These are phyloP conservation scores for Boletus patriciae DNA, from an alignment of 768 basidiomycete genomes.

Conservation along the genomic window DNA sequence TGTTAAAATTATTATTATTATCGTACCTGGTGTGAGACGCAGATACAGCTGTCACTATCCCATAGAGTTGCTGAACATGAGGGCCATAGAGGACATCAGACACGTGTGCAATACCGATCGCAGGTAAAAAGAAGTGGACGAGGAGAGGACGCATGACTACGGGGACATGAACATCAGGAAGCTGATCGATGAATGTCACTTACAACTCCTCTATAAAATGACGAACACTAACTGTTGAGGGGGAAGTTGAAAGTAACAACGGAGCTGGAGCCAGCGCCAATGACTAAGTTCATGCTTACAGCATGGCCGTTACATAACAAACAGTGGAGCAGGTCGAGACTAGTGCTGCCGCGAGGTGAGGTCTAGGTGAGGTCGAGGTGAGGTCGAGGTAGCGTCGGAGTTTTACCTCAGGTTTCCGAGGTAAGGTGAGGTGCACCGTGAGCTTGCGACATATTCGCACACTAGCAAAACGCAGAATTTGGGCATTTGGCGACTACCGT, in stretches of 20 bases:
- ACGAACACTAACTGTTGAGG: neutral
- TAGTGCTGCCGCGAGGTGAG: too few species aligned
- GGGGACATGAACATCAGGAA: neutral
- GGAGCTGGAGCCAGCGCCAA: neutral
- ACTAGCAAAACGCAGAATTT: neutral
- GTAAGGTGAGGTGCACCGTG: too few species aligned
- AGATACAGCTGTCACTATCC: conserved; percentile 36
- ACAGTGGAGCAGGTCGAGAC: too few species aligned
- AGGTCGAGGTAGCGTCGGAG: too few species aligned
- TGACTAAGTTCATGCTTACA: neutral
- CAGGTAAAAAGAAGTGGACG: conserved; percentile 26
- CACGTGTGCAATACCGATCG: conserved; percentile 3
- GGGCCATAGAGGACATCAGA: conserved; percentile 24
- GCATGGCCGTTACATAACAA: neutral
- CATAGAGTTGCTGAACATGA: conserved; percentile 25
- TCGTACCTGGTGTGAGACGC: conserved; percentile 57
- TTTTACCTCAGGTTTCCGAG: too few species aligned
- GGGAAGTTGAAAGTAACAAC: neutral
- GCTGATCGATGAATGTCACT: neutral
- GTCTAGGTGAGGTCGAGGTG: too few species aligned
- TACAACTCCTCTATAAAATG: conserved; percentile 14
- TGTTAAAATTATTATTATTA: conserved; percentile 43
- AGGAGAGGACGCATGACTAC: conserved; percentile 20
- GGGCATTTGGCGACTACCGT: neutral
- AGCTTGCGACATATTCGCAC: neutral